Percentiles rank a stretch among this genome's conserved stretches.
Conservation (phyloP, 75 land plant genomes). For the Pinus tabuliformis region DNA sequence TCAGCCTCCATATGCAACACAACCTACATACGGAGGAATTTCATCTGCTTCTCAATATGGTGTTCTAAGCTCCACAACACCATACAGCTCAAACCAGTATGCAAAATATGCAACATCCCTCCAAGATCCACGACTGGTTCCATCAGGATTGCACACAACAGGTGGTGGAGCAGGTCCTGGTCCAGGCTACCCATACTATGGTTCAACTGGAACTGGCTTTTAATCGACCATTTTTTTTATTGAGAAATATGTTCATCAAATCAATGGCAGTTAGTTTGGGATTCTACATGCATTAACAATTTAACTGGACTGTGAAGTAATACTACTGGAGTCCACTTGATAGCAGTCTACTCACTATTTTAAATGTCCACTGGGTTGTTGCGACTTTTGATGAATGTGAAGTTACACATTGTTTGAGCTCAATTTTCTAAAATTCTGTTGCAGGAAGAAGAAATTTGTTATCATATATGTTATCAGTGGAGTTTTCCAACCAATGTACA, state of each 20-base stretch:
- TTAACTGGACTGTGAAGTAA: too few relatives aligned
- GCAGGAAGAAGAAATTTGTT: too few relatives aligned
- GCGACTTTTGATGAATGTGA: too few relatives aligned
- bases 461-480: too few relatives aligned
- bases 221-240: background rate
- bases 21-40: conserved; percentile 26
- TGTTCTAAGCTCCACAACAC: conserved; percentile 9
- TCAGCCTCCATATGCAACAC: conserved; percentile 20
- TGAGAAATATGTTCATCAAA: background rate
- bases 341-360: too few relatives aligned
- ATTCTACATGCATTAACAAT: too few relatives aligned
- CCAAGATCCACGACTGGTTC: background rate
- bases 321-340: too few relatives aligned
- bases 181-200: conserved; percentile 4
- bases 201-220: conserved; percentile 7
- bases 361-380: too few relatives aligned
- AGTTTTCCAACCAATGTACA: too few relatives aligned
- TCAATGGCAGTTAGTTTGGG: too few relatives aligned
- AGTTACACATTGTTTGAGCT: too few relatives aligned
- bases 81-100: conserved; percentile 20
- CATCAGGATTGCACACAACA: conserved; percentile 13
- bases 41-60: conserved; percentile 28
- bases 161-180: background rate
- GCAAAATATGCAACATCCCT: conserved; percentile 24
- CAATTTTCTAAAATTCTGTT: too few relatives aligned